Evolutionary conservation across 2,329 filamentous ascomycete genomes (phyloP).

Genomic region (Diaporthe sp.): DNA sequence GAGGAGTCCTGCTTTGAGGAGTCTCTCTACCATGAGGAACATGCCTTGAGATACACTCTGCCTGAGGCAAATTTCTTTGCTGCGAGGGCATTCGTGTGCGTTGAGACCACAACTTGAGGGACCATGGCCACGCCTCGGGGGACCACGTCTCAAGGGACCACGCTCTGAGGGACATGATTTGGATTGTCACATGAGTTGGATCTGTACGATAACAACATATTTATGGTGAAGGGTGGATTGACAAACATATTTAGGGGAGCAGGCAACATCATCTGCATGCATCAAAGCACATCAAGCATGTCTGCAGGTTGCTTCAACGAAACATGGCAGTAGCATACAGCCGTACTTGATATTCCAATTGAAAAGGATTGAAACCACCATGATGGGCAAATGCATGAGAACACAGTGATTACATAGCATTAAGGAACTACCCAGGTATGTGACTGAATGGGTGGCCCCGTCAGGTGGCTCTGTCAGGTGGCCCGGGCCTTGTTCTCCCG

Average conservation of each 20-base stretch:
- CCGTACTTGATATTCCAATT: background rate
- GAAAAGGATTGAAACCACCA: background rate
- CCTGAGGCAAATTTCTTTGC: background rate
- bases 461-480: slow-evolving; percentile 57
- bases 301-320: background rate
- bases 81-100: background rate
- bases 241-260: background rate
- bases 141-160: background rate
- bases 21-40: background rate
- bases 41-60: background rate
- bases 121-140: background rate
- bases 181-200: background rate
- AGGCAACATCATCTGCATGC: background rate
- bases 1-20: background rate
- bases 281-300: background rate
- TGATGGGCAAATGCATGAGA: background rate
- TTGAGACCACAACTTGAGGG: background rate
- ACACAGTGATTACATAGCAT: slow-evolving; percentile 55
- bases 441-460: slow-evolving; percentile 53
- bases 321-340: background rate
- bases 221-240: background rate
- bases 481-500: slow-evolving; percentile 72
- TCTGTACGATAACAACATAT: background rate
- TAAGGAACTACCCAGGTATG: slow-evolving; percentile 50
- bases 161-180: background rate